Base-by-base conservation (phyloP, 164 flowering plant genomes). In the Stephania cephalantha region DNA sequence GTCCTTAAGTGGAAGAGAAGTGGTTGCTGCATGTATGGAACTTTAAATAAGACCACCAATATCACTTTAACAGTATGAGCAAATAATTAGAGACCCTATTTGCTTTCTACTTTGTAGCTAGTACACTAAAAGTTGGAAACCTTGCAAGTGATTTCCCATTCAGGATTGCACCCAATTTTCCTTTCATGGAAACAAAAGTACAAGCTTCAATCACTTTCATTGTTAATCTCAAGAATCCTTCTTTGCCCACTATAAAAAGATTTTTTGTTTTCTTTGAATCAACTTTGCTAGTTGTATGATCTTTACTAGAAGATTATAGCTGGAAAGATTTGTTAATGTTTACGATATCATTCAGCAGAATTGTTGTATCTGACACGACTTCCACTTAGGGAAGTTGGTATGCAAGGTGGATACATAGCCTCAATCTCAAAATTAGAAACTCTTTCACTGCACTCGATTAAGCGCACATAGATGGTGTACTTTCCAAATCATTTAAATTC, bases 131-230 rank as follows among this genome's bases (percentile, higher is more conserved):
- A 35, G 42, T 35, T 35, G 3, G 20, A 58, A 58, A 58, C 64
- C 64, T 58, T 53, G 46, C 45, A 25, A 64, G 70, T 71, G 68
- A 82, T 52, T 75, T 83, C 87, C 85, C 69, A 53, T 84, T 84
- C 86, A 79, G 85, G 78, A 75, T 72, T 76, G 89, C 86, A 85
- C 87, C 86, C 81, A 84, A 74, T 78, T 44, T 74, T 31, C 74
- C 18, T 76, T 71, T 69, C 61, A 48, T 65, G 66, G 46, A 74
- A 77, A 74, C 69, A 71, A 76, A 77, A 46, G 46, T 76, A 77
- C 71, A 69, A 70, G 61, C 66, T 46, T 30, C 63, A 30, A 58
- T 76, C 71, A 67, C 84, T 74, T 75, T 35, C 42, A 35, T 2
- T 35, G 42, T 35, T 35, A 35, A 35, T 35, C 42, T 35, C 42